These are phyloP conservation scores for Chrysosporium queenslandicum DNA, from an alignment of 2,329 filamentous ascomycete species.

Conservation along the genomic window DNA sequence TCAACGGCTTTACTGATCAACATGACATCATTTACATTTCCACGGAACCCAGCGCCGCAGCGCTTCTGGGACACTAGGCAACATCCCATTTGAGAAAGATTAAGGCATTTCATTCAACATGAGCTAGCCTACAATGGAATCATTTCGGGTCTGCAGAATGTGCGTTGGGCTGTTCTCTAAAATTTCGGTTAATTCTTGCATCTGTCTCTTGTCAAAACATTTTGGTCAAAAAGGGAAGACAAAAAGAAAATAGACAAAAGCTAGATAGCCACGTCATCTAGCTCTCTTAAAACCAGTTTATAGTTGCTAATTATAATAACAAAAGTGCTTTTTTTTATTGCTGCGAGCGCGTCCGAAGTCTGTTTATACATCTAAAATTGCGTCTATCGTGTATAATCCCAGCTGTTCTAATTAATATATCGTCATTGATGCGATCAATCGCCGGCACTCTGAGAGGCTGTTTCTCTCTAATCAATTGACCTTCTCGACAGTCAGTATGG, in stretches of 20 bases:
- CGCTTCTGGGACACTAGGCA: conserved; percentile 49
- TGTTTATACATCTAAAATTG: too few species aligned
- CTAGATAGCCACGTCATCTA: background rate
- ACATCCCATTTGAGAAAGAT: conserved; percentile 7
- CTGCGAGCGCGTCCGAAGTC: too few species aligned
- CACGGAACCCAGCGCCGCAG: conserved; percentile 78
- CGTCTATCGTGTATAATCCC: background rate
- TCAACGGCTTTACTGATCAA: conserved; percentile 91
- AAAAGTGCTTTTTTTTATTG: conserved; percentile 5
- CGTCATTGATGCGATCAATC: background rate
- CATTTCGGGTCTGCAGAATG: background rate
- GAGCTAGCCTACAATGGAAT: background rate
- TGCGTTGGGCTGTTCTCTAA: background rate
- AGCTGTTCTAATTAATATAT: background rate
- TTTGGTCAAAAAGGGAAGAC: background rate
- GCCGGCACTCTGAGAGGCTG: background rate
- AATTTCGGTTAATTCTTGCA: background rate
- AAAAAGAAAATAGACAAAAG: background rate
- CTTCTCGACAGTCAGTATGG: background rate
- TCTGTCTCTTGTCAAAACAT: background rate
- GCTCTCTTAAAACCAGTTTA: background rate
- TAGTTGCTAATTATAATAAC: background rate
- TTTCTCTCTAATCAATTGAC: background rate
- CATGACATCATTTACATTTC: conserved; percentile 93
- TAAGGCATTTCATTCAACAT: conserved; percentile 11